These are phyloP conservation scores for Chlamydomonas applanata DNA, from an alignment of 139 green algal genomes.

Conservation along the genomic window DNA sequence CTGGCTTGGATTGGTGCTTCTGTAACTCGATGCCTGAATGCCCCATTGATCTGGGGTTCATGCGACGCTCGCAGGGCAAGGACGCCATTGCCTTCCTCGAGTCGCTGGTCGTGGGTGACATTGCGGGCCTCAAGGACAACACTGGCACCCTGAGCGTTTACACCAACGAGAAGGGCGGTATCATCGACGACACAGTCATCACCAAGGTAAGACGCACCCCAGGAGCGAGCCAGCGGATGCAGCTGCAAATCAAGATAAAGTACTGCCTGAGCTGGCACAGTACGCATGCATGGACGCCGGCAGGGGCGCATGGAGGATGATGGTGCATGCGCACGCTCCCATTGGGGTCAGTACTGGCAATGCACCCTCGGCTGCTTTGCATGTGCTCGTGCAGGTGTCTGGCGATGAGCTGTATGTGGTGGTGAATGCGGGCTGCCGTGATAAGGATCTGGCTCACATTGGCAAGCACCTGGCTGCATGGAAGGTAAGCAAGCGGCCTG, in stretches of 20 bases:
- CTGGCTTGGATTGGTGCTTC: neutral
- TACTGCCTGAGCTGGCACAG: neutral
- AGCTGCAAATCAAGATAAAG: neutral
- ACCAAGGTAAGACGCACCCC: slow-evolving; percentile 65
- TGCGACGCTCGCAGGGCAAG: slow-evolving; percentile 86
- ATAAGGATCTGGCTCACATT: slow-evolving; percentile 96
- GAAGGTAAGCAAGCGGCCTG: slow-evolving; percentile 11
- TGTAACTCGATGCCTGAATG: too few species aligned
- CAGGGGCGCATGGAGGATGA: neutral
- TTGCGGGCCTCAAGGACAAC: slow-evolving; percentile 62
- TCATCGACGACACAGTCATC: slow-evolving; percentile 98
- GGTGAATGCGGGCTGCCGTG: slow-evolving; percentile 94
- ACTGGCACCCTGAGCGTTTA: slow-evolving; percentile 87
- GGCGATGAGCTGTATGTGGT: slow-evolving; percentile 92
- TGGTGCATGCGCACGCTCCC: neutral
- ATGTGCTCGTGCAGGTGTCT: slow-evolving; percentile 53
- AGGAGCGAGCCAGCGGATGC: neutral
- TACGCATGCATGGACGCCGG: neutral
- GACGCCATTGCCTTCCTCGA: slow-evolving; percentile 93
- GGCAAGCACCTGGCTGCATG: slow-evolving; percentile 69
- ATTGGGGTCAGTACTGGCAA: neutral
- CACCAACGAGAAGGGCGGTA: slow-evolving; percentile 96
- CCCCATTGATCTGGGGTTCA: too few species aligned
- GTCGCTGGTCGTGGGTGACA: slow-evolving; percentile 88
- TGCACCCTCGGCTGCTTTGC: neutral